Base-by-base conservation (phyloP, 805 yeast species). In the Grigorovia transvaalensis region DNA sequence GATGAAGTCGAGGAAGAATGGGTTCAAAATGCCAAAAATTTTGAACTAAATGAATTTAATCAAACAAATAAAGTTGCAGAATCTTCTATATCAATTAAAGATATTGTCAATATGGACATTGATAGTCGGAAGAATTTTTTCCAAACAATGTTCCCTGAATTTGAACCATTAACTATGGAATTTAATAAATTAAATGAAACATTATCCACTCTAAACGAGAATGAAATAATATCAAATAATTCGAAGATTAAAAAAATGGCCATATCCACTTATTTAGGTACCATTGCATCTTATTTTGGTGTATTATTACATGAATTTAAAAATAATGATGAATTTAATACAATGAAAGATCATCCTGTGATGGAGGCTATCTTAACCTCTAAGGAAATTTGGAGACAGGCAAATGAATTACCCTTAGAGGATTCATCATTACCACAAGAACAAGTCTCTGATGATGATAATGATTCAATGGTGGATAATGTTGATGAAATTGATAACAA, bases 301-400 rank as follows among this genome's bases (percentile, higher is more conserved):
- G 64, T 93, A 15, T 79, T 91, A 56, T 68, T 79, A 17, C 81
- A 81, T 42, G 76, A 79, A 46, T 62, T 83, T 43, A 68, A 71
- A 45, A 71, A 72, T 20, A 82, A 79, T 29, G 84, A 80, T 49
- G 72, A 75, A 2, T 77, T 81, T 54, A 65, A 73, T 38, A 70
- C 78, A 11, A 81, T 90, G 84, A 88, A 88, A 59, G 95, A 88
- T 51, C 91, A 85, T 57, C 85, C 91, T 2, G 84, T 91, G 1
- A 91, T 93, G 96, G 89, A 87, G 61, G 78, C 85, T 30, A 82
- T 91, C 38, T 71, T 91, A 50, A 81, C 85, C 50, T 76, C 93
- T 2, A 77, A 95, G 57, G 96, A 91, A 62, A 76, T 87, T 17
- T 90, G 96, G 96, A 79, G 93, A 63, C 90, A 85, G 60, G 96